These are phyloP conservation scores for Fusarium liriodendri DNA, from an alignment of 2,329 filamentous ascomycete genomes.

Conservation along the genomic window DNA sequence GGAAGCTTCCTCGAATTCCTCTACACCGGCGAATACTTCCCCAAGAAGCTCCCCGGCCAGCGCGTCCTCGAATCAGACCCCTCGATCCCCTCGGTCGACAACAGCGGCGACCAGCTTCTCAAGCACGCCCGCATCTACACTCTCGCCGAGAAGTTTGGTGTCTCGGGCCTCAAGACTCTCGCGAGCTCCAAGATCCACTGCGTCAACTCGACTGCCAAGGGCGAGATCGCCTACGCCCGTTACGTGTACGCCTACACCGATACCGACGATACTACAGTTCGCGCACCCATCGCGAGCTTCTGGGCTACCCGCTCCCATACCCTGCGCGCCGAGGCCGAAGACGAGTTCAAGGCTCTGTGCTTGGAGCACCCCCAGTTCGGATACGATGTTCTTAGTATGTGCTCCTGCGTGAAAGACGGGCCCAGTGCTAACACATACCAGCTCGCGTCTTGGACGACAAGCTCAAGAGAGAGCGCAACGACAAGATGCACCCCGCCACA, in stretches of 20 bases:
- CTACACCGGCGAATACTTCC: constrained; percentile 72
- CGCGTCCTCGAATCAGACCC: constrained; percentile 78
- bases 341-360: constrained; percentile 86
- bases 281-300: constrained; percentile 41
- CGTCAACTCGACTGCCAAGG: constrained; percentile 86
- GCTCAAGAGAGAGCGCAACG: constrained; percentile 71
- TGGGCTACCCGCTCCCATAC: constrained; percentile 65
- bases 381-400: constrained; percentile 87
- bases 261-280: constrained; percentile 34
- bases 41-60: constrained; percentile 71
- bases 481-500: constrained; percentile 65
- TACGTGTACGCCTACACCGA: constrained; percentile 53
- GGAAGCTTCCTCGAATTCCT: constrained; percentile 56
- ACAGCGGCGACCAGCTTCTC: constrained; percentile 84
- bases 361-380: constrained; percentile 91
- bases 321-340: constrained; percentile 85
- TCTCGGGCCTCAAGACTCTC: constrained; percentile 76
- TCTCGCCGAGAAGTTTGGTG: constrained; percentile 81
- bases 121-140: constrained; percentile 93
- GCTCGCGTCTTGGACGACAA: constrained; percentile 74
- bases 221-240: constrained; percentile 91
- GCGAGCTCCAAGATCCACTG: constrained; percentile 93
- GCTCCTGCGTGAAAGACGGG: rapidly evolving
- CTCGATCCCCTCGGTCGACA: constrained; percentile 73
- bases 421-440: constrained; percentile 44